A percentile compares a stretch with the other conserved stretches of the same genome.
Conservation (phyloP, 202 grass and related monocot species). For the Hordeum pubiflorum region DNA sequence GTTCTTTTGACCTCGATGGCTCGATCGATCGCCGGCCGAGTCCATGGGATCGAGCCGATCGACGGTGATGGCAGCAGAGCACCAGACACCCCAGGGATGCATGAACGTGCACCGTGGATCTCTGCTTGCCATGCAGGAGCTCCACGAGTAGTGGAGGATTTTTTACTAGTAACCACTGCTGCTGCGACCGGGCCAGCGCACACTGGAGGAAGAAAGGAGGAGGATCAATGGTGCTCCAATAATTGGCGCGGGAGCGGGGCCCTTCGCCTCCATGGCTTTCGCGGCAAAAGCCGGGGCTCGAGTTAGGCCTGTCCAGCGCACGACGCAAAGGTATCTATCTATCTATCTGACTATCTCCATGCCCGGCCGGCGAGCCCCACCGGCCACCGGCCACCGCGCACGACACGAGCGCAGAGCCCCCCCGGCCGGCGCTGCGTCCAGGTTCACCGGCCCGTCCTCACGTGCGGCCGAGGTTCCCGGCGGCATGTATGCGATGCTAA, state of each 20-base stretch:
- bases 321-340: neutral
- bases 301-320: constrained; percentile 8
- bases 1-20: too few relatives aligned
- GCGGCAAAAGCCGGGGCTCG: neutral
- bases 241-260: constrained; percentile 28
- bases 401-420: too few relatives aligned
- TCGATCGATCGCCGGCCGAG: neutral
- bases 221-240: constrained; percentile 21
- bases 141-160: constrained; percentile 22
- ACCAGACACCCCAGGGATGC: too few relatives aligned
- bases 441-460: too few relatives aligned
- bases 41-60: neutral
- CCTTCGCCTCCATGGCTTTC: neutral
- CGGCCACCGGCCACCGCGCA: too few relatives aligned
- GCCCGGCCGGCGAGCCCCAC: too few relatives aligned
- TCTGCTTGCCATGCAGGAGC: neutral
- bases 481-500: too few relatives aligned
- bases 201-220: neutral
- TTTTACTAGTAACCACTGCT: neutral
- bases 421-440: too few relatives aligned
- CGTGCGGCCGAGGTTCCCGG: too few relatives aligned
- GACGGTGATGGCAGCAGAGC: too few relatives aligned
- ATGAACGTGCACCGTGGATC: too few relatives aligned
- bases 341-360: neutral
- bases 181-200: neutral